A percentile compares a stretch with the other conserved stretches of the same genome.
These are phyloP conservation scores for Hydrangea macrophylla DNA, from an alignment of 148 eudicot genomes.

Conservation along the genomic window DNA sequence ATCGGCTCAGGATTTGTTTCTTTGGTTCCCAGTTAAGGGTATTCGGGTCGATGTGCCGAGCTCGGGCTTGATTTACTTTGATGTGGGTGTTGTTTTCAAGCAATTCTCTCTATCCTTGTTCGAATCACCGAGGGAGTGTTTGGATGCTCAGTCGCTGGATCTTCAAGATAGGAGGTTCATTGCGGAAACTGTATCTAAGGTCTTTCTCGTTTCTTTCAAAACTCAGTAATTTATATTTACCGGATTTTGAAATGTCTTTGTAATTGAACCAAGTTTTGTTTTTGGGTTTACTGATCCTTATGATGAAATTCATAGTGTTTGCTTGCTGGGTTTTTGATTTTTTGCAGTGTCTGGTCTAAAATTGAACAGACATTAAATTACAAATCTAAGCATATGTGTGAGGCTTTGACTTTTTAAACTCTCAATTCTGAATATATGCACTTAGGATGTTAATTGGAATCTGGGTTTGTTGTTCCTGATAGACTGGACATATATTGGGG, in stretches of 20 bases:
- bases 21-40: constrained; percentile 77
- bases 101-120: constrained; percentile 77
- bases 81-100: constrained; percentile 85
- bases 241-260: background rate
- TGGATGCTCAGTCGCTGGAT: constrained; percentile 36
- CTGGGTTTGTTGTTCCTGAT: too few relatives aligned
- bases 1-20: constrained; percentile 74
- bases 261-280: background rate
- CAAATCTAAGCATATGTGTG: too few relatives aligned
- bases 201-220: constrained; percentile 4
- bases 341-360: background rate
- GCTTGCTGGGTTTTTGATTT: background rate
- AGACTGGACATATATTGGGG: too few relatives aligned
- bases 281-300: background rate
- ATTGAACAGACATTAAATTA: background rate
- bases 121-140: constrained; percentile 72
- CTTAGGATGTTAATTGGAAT: too few relatives aligned
- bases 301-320: constrained; percentile 4
- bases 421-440: too few relatives aligned
- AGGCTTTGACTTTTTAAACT: too few relatives aligned
- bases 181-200: constrained; percentile 26
- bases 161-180: constrained; percentile 17
- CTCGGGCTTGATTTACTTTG: constrained; percentile 84
- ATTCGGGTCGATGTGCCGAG: constrained; percentile 84
- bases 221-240: background rate